Conservation (phyloP, 140 eudicot species). For the Stevia rebaudiana region DNA sequence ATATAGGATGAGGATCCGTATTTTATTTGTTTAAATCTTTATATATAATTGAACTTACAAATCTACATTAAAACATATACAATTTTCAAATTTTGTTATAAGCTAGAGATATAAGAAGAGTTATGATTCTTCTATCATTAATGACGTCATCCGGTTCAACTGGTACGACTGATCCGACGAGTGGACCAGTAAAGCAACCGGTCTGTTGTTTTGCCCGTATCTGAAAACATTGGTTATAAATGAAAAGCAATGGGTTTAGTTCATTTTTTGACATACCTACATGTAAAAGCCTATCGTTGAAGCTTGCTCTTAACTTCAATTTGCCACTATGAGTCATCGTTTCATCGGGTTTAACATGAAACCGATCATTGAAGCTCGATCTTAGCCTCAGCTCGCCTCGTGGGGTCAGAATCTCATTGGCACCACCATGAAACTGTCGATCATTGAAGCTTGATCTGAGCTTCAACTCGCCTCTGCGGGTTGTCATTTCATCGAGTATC, state of each 20-base stretch:
- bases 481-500: slow-evolving; percentile 75
- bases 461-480: slow-evolving; percentile 88
- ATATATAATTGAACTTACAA: too few species aligned
- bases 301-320: slow-evolving; percentile 66
- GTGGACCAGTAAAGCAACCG: too few species aligned
- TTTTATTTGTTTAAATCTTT: too few species aligned
- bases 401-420: slow-evolving; percentile 55
- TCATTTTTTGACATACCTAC: slow-evolving; percentile 11
- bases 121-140: too few species aligned
- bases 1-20: too few species aligned
- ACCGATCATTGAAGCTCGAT: slow-evolving; percentile 63
- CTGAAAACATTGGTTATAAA: too few species aligned
- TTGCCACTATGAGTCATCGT: slow-evolving; percentile 73
- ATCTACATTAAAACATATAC: too few species aligned
- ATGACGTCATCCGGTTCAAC: too few species aligned
- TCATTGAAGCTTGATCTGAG: slow-evolving; percentile 66
- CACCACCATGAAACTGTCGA: slow-evolving; percentile 32
- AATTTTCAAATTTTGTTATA: too few species aligned
- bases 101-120: too few species aligned
- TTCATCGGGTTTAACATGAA: slow-evolving; percentile 52
- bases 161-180: too few species aligned
- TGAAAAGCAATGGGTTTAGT: background rate
- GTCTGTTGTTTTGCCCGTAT: too few species aligned
- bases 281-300: slow-evolving; percentile 50
- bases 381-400: slow-evolving; percentile 78